Base-by-base conservation (phyloP, 2,329 filamentous ascomycete species). In the Hymenotorrendiella dingleyae region DNA sequence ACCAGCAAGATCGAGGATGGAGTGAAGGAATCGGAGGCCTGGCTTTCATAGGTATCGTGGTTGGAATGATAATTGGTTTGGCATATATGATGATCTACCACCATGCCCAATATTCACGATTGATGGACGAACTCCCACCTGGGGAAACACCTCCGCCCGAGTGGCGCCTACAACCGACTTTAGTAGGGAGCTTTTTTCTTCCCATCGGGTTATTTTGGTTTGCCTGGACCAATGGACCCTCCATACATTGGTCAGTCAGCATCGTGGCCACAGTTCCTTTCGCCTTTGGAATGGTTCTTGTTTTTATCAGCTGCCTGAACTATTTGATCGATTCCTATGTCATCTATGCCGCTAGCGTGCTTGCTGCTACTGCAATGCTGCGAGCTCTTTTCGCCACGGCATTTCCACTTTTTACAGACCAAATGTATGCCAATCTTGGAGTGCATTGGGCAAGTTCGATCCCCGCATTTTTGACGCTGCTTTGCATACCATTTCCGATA, bases 391-490 rank as follows among this genome's bases (percentile, higher is more conserved):
- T 88, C 49, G 84, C 82, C n/a, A 40, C 49, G 4, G 78, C 74
- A 1, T 88, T 89, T 64, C 84, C 84, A 0, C 71, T 88, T 0
- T 88, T 88, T 63, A 85, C 82, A 0, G 70, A 68, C 0, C 67
- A 61, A 22, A 66, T 68, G 63, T 68, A 65, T 43, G n/a, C 23
- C 6, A 66, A 70, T 42, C 69, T 84, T 2, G 84, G 85, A 29
- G 80, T 84, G 42, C 83, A 89, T 65, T 90, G 86, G 86, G 86
- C 83, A 1, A 37, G n/a, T n/a, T n/a, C n/a, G n/a, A n/a, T n/a
- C n/a, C n/a, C n/a, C n/a, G n/a, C n/a, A n/a, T n/a, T n/a, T n/a
- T n/a, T n/a, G n/a, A n/a, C n/a, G n/a, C n/a, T n/a, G n/a, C n/a
- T n/a, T n/a, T n/a, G n/a, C n/a, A n/a, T n/a, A n/a, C n/a, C n/a